These are phyloP conservation scores for Fusarium brachygibbosum DNA, from an alignment of 2,329 filamentous ascomycete genomes.

Conservation along the genomic window DNA sequence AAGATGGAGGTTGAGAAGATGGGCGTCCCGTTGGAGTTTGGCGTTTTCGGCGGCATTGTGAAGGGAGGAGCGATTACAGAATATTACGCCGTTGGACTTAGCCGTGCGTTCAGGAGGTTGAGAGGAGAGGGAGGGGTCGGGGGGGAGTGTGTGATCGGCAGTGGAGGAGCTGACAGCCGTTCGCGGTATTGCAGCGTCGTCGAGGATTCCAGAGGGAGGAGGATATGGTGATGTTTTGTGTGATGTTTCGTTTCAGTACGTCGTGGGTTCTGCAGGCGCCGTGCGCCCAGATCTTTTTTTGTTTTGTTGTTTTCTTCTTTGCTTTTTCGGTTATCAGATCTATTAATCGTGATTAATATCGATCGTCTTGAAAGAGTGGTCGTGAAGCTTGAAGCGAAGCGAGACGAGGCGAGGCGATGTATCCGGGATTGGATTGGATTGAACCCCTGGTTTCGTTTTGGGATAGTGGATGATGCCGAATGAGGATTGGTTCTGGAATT, in stretches of 20 bases:
- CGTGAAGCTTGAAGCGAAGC: background rate
- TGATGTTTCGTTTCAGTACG: conserved; percentile 6
- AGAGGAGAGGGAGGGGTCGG: conserved; percentile 14
- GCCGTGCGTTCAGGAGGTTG: conserved; percentile 21
- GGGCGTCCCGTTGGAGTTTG: conserved; percentile 50
- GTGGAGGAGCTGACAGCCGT: conserved; percentile 29
- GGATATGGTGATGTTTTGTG: conserved; percentile 6
- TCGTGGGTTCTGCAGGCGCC: conserved; percentile 22
- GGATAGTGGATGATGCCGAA: conserved; percentile 13
- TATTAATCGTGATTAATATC: conserved; percentile 4
- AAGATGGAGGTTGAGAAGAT: conserved; percentile 56
- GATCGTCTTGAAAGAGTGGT: conserved; percentile 5
- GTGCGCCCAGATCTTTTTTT: background rate
- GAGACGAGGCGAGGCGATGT: background rate
- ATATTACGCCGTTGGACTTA: conserved; percentile 4
- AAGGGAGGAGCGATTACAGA: background rate
- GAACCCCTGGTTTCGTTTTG: conserved; percentile 35
- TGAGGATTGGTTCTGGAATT: conserved; percentile 20
- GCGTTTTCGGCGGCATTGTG: conserved; percentile 46
- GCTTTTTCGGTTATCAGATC: conserved; percentile 5
- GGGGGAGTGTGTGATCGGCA: conserved; percentile 31
- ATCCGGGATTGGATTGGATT: conserved; percentile 9
- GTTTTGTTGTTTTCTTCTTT: background rate
- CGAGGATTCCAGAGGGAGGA: conserved; percentile 3
- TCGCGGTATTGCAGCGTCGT: conserved; percentile 27